These are phyloP conservation scores for Camellia lanceoleosa DNA, from an alignment of 148 eudicot genomes.

Conservation along the genomic window DNA sequence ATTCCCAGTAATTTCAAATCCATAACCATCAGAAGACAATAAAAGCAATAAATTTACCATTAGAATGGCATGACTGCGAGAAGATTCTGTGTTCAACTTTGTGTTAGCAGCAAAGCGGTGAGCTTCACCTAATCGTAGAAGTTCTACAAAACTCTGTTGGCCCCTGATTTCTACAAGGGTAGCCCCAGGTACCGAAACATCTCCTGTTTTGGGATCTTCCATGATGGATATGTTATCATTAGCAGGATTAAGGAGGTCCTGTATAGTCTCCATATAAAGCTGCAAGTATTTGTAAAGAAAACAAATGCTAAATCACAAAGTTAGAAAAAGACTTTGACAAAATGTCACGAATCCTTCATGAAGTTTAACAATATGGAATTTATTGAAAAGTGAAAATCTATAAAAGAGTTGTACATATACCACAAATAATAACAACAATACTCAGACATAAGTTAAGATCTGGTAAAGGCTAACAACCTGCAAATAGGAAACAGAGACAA, in stretches of 20 bases:
- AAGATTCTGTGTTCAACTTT: slow-evolving; percentile 88
- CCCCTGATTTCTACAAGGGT: slow-evolving; percentile 64
- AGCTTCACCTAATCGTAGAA: slow-evolving; percentile 77
- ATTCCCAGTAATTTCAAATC: slow-evolving; percentile 11
- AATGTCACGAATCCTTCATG: background rate
- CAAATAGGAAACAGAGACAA: slow-evolving; percentile 65
- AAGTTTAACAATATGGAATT: background rate
- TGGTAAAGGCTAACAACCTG: slow-evolving; percentile 46
- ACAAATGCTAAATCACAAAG: background rate
- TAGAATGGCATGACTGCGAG: slow-evolving; percentile 90
- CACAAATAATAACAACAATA: background rate
- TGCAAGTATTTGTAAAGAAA: slow-evolving; percentile 24
- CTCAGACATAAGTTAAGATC: background rate
- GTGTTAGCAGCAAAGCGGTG: slow-evolving; percentile 96
- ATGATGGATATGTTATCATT: slow-evolving; percentile 75
- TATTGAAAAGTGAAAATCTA: background rate
- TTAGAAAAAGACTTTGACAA: background rate
- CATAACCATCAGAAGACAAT: slow-evolving; percentile 7
- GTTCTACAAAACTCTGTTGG: slow-evolving; percentile 69
- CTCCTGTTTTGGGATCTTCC: slow-evolving; percentile 88
- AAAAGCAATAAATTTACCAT: slow-evolving; percentile 47
- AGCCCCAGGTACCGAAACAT: slow-evolving; percentile 84
- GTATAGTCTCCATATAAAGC: slow-evolving; percentile 96
- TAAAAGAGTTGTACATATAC: background rate
- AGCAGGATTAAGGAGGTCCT: slow-evolving; percentile 80